A percentile compares a stretch with the other conserved stretches of the same genome.
Evolutionary conservation across 305 asterid species (phyloP).

Genomic region (Fraxinus paxiana): DNA sequence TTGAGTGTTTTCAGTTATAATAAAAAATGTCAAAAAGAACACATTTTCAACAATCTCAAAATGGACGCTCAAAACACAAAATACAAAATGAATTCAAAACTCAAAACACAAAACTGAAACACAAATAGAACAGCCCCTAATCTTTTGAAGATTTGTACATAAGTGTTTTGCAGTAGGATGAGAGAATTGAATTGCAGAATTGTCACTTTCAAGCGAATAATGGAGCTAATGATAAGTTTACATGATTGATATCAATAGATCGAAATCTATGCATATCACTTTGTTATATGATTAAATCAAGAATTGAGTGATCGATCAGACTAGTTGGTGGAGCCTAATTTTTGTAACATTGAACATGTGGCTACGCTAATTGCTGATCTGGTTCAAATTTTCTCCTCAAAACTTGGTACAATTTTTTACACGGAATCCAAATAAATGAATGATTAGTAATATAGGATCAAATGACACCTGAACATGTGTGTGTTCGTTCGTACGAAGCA

Average conservation of each 20-base stretch:
- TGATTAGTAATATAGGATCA: background rate
- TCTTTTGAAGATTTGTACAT: background rate
- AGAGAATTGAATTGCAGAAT: background rate
- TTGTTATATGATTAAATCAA: background rate
- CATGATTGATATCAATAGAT: conserved; percentile 14
- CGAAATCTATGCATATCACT: conserved; percentile 16
- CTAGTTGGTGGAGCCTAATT: conserved; percentile 17
- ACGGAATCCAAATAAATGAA: background rate
- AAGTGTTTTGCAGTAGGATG: background rate
- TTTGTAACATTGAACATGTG: conserved; percentile 19
- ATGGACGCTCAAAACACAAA: too few species aligned
- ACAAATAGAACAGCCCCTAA: too few species aligned
- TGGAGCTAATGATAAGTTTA: conserved; percentile 21
- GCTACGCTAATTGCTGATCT: background rate
- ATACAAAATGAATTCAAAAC: too few species aligned
- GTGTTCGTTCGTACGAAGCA: background rate
- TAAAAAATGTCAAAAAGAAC: too few species aligned
- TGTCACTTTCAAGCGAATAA: conserved; percentile 28
- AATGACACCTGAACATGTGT: background rate
- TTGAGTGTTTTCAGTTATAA: too few species aligned
- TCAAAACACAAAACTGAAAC: too few species aligned
- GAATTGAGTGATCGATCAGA: background rate
- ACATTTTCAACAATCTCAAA: too few species aligned
- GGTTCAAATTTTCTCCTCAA: conserved; percentile 9
- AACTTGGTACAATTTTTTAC: background rate